Conservation (phyloP, 1,284 basidiomycete genomes). For the Trichosporon sp. region DNA sequence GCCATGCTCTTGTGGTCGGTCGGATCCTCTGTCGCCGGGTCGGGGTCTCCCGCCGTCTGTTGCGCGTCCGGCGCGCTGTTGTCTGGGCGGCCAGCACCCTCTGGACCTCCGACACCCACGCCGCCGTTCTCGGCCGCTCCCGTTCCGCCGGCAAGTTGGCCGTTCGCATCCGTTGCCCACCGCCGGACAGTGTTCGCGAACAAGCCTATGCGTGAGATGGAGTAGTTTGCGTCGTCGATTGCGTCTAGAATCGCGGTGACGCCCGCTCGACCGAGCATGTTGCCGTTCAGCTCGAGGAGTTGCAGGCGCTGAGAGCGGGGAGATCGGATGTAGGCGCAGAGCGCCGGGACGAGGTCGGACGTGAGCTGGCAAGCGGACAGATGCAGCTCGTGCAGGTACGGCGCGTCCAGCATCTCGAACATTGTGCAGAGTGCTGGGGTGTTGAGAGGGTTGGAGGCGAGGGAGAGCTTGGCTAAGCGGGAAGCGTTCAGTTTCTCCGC, state of each 20-base stretch:
- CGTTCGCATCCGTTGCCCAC: slow-evolving; percentile 4
- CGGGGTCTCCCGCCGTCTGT: neutral
- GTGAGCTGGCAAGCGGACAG: slow-evolving; percentile 37
- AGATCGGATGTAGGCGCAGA: slow-evolving; percentile 37
- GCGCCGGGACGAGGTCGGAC: slow-evolving; percentile 33
- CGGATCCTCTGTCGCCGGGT: slow-evolving; percentile 21
- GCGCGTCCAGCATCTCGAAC: slow-evolving; percentile 37
- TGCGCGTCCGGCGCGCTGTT: neutral
- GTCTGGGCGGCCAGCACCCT: neutral
- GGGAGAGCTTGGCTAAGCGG: slow-evolving; percentile 36
- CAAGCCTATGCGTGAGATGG: slow-evolving; percentile 40
- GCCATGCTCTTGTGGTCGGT: slow-evolving; percentile 27
- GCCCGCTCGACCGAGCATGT: slow-evolving; percentile 40
- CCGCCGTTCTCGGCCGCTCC: slow-evolving; percentile 14
- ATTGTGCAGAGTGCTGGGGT: slow-evolving; percentile 33
- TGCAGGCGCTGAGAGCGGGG: slow-evolving; percentile 39
- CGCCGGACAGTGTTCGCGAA: slow-evolving; percentile 34
- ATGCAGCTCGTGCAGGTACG: slow-evolving; percentile 42
- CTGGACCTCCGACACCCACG: neutral
- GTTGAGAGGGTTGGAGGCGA: slow-evolving; percentile 45
- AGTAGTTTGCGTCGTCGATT: slow-evolving; percentile 42
- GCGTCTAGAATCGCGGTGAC: slow-evolving; percentile 45
- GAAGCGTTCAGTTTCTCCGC: slow-evolving; percentile 41
- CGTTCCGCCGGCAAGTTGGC: slow-evolving; percentile 16
- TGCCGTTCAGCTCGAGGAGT: slow-evolving; percentile 48